Conservation (phyloP, 1,284 basidiomycete species). For the Phellinidium pouzarii region DNA sequence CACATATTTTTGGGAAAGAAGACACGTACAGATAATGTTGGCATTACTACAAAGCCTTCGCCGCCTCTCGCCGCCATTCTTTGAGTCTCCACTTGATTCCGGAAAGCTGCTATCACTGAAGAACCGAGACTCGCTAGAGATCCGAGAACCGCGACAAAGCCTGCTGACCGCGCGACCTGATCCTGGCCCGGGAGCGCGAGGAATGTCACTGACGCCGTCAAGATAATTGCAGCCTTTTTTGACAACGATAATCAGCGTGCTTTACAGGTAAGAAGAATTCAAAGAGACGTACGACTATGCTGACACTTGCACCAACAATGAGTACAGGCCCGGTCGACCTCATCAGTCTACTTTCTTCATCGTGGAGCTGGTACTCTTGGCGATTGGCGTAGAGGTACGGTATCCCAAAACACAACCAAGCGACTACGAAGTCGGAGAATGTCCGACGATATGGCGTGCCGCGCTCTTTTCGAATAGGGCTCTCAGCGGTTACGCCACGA, state of each 20-base stretch:
- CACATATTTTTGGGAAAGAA: not conserved
- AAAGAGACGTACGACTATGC: slow-evolving; percentile 46
- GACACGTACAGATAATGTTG: slow-evolving; percentile 9
- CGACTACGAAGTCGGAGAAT: slow-evolving; percentile 49
- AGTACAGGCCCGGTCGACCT: slow-evolving; percentile 51
- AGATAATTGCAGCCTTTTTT: slow-evolving; percentile 62
- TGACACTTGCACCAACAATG: slow-evolving; percentile 55
- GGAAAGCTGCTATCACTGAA: slow-evolving; percentile 57
- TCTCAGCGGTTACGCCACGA: slow-evolving; percentile 35
- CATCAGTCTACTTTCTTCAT: slow-evolving; percentile 46
- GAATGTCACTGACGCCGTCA: slow-evolving; percentile 73
- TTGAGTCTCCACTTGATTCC: slow-evolving; percentile 57
- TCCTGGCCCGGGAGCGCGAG: slow-evolving; percentile 67
- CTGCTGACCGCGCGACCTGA: slow-evolving; percentile 51
- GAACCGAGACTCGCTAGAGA: slow-evolving; percentile 62
- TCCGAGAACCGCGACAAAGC: slow-evolving; percentile 58
- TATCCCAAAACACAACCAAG: slow-evolving; percentile 61
- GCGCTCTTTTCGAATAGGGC: slow-evolving; percentile 23
- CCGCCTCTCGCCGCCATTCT: slow-evolving; percentile 37
- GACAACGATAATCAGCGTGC: slow-evolving; percentile 3
- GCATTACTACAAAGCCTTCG: slow-evolving; percentile 51
- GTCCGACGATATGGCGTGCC: slow-evolving; percentile 41
- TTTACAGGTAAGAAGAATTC: slow-evolving; percentile 19
- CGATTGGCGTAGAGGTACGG: slow-evolving; percentile 64
- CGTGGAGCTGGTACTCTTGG: slow-evolving; percentile 39